Conservation (phyloP, 2,329 filamentous ascomycete species). For the Cadophora sp. region DNA sequence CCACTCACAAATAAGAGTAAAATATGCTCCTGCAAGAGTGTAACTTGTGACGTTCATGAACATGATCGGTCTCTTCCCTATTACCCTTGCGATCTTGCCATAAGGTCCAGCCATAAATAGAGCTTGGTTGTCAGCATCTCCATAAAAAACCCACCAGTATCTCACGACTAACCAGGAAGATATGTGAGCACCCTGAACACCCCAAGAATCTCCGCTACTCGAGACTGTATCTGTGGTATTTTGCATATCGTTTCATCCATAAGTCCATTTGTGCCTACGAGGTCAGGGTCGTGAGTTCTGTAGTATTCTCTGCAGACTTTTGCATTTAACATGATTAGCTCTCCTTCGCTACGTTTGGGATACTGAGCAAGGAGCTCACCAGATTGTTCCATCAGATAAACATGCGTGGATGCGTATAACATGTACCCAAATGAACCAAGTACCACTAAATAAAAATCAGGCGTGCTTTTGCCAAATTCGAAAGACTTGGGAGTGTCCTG, state of each 20-base stretch:
- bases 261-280: constrained; percentile 13
- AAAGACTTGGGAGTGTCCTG: not conserved
- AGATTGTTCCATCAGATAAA: constrained; percentile 33
- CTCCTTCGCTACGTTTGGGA: not conserved
- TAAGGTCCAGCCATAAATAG: constrained; percentile 32
- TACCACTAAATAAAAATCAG: not conserved
- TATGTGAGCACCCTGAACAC: constrained; percentile 25
- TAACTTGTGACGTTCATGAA: constrained; percentile 26
- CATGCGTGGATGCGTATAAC: constrained; percentile 25
- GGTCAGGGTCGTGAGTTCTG: constrained; percentile 11
- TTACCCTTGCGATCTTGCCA: constrained; percentile 19
- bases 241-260: constrained; percentile 32
- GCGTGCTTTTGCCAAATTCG: not conserved
- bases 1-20: constrained; percentile 28
- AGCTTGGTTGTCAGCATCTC: constrained; percentile 16
- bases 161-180: constrained; percentile 25
- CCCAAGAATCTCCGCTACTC: constrained; percentile 29
- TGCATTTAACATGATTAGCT: not conserved
- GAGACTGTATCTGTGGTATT: constrained; percentile 26
- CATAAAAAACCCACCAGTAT: not conserved
- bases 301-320: constrained; percentile 29
- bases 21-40: constrained; percentile 16
- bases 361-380: not conserved
- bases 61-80: constrained; percentile 30
- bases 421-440: constrained; percentile 23